Conservation (phyloP, 768 basidiomycete species). For the Tremella yokohamensis region DNA sequence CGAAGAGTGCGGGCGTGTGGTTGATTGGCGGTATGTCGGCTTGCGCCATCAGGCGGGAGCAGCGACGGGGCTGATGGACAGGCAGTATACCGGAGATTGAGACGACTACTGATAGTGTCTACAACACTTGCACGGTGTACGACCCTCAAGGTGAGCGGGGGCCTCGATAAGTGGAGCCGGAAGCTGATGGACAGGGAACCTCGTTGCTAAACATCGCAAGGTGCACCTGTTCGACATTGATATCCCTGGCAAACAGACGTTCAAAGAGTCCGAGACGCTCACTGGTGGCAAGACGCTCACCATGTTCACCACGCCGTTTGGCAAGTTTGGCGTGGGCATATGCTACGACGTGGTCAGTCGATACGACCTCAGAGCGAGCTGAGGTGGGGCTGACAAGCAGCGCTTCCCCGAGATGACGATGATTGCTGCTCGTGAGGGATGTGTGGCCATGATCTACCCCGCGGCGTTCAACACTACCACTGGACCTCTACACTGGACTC, state of each 20-base stretch:
- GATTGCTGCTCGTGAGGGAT: constrained; percentile 81
- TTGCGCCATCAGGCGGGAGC: background rate
- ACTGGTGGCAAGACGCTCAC: constrained; percentile 71
- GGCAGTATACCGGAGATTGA: constrained; percentile 92
- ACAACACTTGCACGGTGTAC: constrained; percentile 91
- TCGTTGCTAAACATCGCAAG: constrained; percentile 86
- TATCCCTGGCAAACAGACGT: constrained; percentile 56
- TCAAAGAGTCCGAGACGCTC: constrained; percentile 74
- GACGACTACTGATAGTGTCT: constrained; percentile 61
- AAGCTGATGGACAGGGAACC: constrained; percentile 59
- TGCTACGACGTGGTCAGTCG: constrained; percentile 74
- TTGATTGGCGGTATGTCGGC: constrained; percentile 72
- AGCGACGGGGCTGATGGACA: constrained; percentile 46
- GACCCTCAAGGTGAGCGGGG: constrained; percentile 55
- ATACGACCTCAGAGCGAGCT: background rate
- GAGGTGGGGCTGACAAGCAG: constrained; percentile 9
- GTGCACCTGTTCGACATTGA: constrained; percentile 97
- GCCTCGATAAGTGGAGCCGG: background rate
- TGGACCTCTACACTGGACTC: constrained; percentile 92
- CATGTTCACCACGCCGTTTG: constrained; percentile 91
- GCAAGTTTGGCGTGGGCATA: constrained; percentile 91
- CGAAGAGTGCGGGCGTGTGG: constrained; percentile 76
- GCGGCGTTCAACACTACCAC: constrained; percentile 94
- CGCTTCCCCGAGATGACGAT: constrained; percentile 78
- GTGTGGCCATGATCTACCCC: constrained; percentile 84